phyloP scores from a whole-genome alignment of 352 stramenopile genomes.

The Plasmopara halstedii region DNA sequence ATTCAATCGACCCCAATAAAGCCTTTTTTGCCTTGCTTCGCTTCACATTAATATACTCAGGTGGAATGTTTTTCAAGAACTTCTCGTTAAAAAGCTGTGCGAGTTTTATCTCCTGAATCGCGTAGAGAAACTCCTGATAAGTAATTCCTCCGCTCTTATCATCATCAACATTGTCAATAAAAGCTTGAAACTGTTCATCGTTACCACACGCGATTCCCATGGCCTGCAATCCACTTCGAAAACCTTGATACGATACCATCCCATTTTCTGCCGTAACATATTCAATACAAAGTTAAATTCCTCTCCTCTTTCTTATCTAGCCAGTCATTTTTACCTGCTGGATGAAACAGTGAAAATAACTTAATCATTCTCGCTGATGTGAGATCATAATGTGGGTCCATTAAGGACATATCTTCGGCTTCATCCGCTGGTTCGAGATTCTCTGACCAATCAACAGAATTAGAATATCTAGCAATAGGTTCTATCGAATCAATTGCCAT shows the following conservation, averaged over 20 bases:
- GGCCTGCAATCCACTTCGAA: constrained; percentile 58
- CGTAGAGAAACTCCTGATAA: constrained; percentile 77
- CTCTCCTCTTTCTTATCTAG: constrained; percentile 15
- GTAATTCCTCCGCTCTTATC: constrained; percentile 76
- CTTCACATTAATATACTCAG: constrained; percentile 19
- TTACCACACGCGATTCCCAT: constrained; percentile 68
- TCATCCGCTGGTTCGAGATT: constrained; percentile 21
- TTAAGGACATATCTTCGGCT: constrained; percentile 49
- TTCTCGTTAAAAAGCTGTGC: constrained; percentile 72
- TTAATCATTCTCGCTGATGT: constrained; percentile 60
- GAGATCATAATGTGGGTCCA: constrained; percentile 83
- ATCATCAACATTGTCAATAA: constrained; percentile 78
- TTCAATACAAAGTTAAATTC: constrained; percentile 7
- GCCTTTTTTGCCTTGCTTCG: constrained; percentile 8
- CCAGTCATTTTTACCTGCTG: constrained; percentile 27
- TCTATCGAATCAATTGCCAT: constrained; percentile 33
- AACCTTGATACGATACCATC: constrained; percentile 73
- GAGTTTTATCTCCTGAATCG: constrained; percentile 85
- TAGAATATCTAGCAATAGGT: constrained; percentile 30
- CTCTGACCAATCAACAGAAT: constrained; percentile 61
- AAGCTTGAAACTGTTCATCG: constrained; percentile 55
- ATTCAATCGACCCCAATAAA: constrained; percentile 63
- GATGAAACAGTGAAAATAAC: constrained; percentile 57
- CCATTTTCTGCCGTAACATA: constrained; percentile 24
- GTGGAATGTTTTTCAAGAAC: constrained; percentile 40